Evolutionary conservation across 495 filamentous ascomycete species (phyloP).

Genomic region (Pseudomonodictys pantanalensis): DNA sequence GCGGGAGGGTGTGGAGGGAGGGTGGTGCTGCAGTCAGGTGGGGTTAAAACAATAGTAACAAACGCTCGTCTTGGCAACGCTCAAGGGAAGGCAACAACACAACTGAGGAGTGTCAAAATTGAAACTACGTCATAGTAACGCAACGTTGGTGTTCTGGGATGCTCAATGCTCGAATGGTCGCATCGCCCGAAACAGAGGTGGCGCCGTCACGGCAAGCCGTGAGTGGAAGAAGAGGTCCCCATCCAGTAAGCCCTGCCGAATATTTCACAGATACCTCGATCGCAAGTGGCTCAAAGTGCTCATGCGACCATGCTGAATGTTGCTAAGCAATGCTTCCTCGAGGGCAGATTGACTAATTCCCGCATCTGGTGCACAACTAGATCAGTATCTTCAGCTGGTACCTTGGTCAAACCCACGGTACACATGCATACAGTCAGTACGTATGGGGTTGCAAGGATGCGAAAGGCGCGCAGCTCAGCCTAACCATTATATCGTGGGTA

Average conservation of each 20-base stretch:
- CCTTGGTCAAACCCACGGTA: background rate
- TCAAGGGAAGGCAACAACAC: no score
- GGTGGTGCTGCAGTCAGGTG: no score
- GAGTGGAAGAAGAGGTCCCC: background rate
- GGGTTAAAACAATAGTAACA: no score
- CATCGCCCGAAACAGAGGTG: no score
- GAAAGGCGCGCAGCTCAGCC: slow-evolving; percentile 9
- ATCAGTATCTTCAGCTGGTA: background rate
- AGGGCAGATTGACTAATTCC: slow-evolving; percentile 92
- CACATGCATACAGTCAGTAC: background rate
- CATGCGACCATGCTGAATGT: slow-evolving; percentile 78
- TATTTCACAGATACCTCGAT: slow-evolving; percentile 39
- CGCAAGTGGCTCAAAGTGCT: slow-evolving; percentile 85
- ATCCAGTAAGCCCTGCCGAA: background rate
- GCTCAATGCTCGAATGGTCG: no score
- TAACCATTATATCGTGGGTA: background rate
- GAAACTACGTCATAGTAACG: no score
- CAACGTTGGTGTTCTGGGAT: no score
- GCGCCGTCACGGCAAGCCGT: no score
- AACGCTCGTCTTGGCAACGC: no score
- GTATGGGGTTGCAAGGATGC: background rate
- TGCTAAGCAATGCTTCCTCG: slow-evolving; percentile 88
- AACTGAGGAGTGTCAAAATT: no score
- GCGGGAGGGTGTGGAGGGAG: no score
- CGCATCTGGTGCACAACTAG: slow-evolving; percentile 59